phyloP scores from a whole-genome alignment of 192 early-diverging fungal species.

The Mortierella alpina region DNA sequence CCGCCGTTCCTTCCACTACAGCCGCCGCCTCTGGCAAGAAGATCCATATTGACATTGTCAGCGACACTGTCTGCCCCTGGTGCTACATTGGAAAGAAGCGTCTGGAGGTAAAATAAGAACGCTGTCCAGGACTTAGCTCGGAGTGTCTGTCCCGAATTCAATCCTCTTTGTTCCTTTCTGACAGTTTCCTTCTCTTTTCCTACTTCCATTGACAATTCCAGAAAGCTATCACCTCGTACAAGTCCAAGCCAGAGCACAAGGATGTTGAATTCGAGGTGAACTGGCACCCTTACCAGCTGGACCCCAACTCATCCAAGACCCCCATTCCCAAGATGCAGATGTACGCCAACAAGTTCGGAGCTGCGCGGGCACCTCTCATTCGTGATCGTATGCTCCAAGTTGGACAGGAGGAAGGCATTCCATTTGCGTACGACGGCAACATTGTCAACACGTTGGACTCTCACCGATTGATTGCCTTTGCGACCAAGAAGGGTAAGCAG shows the following conservation, averaged over 20 bases:
- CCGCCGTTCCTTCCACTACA: not conserved
- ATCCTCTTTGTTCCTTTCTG: not conserved
- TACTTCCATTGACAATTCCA: not conserved
- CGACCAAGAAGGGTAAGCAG: conserved; percentile 62
- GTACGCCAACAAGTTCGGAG: conserved; percentile 78
- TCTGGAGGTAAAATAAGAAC: conserved; percentile 60
- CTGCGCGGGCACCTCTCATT: conserved; percentile 61
- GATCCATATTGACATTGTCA: conserved; percentile 70
- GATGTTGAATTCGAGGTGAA: conserved; percentile 67
- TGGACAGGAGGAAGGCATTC: conserved; percentile 74
- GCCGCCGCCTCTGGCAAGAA: conserved; percentile 20
- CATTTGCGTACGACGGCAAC: conserved; percentile 72
- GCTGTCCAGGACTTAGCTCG: not conserved
- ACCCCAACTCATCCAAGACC: conserved; percentile 66
- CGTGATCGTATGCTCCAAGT: conserved; percentile 60
- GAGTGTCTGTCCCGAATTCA: not conserved
- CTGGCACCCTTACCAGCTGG: conserved; percentile 80
- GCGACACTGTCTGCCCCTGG: conserved; percentile 81
- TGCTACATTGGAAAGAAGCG: conserved; percentile 84
- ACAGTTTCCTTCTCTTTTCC: not conserved
- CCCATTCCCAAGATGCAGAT: conserved; percentile 61
- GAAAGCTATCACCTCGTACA: conserved; percentile 53
- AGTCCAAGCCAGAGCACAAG: conserved; percentile 51
- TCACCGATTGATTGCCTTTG: conserved; percentile 74
- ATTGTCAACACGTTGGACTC: conserved; percentile 73